A percentile compares a stretch with the other conserved stretches of the same genome.
Evolutionary conservation across 1,139 yeast genomes (phyloP).

Genomic region (Sugiyamaella castrensis): DNA sequence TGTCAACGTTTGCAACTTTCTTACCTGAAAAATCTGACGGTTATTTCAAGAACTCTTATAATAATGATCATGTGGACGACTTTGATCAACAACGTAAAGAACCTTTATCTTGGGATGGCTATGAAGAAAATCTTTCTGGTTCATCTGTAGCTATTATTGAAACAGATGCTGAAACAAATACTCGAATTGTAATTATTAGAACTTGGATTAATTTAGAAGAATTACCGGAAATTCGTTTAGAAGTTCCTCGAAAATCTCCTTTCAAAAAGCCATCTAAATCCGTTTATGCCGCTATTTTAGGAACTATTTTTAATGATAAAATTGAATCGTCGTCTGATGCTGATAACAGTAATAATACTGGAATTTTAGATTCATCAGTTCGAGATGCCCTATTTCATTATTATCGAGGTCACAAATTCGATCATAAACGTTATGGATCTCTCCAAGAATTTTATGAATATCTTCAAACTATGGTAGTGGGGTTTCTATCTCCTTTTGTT

Average conservation of each 20-base stretch:
- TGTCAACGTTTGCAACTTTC: constrained; percentile 25
- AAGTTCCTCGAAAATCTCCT: background rate
- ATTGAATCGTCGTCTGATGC: background rate
- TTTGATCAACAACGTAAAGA: constrained; percentile 11
- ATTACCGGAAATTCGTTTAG: constrained; percentile 3
- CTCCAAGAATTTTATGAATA: constrained; percentile 22
- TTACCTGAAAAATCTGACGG: constrained; percentile 21
- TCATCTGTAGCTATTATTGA: constrained; percentile 17
- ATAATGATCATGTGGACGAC: background rate
- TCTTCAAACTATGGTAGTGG: constrained; percentile 23
- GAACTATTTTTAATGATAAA: background rate
- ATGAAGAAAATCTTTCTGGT: constrained; percentile 16
- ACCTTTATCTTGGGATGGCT: constrained; percentile 22
- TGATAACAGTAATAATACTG: background rate
- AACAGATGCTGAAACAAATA: constrained; percentile 5
- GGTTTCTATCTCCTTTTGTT: constrained; percentile 28
- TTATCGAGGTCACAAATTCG: constrained; percentile 23
- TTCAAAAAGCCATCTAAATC: constrained; percentile 3
- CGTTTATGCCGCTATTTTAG: background rate
- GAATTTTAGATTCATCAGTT: constrained; percentile 6
- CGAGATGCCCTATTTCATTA: constrained; percentile 21
- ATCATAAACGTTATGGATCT: constrained; percentile 17
- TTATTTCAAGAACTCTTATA: constrained; percentile 5
- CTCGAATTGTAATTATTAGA: constrained; percentile 1
- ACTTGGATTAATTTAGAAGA: constrained; percentile 7